Evolutionary conservation across 2,329 filamentous ascomycete genomes (phyloP).

Genomic region (Aspergillus glaucus): DNA sequence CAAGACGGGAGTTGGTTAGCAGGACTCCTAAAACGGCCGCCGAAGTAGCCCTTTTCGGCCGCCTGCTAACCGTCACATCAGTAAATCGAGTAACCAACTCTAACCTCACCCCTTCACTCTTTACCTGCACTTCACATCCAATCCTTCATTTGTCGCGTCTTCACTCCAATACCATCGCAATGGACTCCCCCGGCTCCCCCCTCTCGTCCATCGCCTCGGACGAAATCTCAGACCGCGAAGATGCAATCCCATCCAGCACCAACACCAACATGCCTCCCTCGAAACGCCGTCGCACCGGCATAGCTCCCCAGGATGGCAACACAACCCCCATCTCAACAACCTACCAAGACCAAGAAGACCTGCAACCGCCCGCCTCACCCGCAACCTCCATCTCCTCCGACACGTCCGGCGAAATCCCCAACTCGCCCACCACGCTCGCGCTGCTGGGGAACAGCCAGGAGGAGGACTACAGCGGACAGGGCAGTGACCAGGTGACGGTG

Average conservation of each 20-base stretch:
- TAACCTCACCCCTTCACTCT: background rate
- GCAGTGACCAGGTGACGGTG: conserved; percentile 67
- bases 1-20: no score
- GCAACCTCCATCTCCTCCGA: conserved; percentile 78
- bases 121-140: background rate
- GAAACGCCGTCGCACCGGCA: conserved; percentile 44
- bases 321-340: conserved; percentile 42
- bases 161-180: conserved; percentile 11
- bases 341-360: conserved; percentile 35
- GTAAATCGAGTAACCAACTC: no score
- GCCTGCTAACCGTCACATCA: no score
- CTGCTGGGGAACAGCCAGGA: conserved; percentile 37
- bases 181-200: conserved; percentile 55
- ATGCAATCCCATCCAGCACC: conserved; percentile 44
- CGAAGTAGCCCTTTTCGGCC: no score
- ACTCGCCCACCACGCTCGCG: conserved; percentile 53
- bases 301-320: conserved; percentile 42
- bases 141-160: background rate
- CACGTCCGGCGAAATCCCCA: conserved; percentile 77
- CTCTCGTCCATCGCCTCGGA: conserved; percentile 61
- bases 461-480: conserved; percentile 63
- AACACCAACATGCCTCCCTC: conserved; percentile 38
- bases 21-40: no score
- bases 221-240: conserved; percentile 51
- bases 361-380: conserved; percentile 40